Evolutionary conservation across 768 basidiomycete species (phyloP).

Genomic region (Fomitopsis serialis): DNA sequence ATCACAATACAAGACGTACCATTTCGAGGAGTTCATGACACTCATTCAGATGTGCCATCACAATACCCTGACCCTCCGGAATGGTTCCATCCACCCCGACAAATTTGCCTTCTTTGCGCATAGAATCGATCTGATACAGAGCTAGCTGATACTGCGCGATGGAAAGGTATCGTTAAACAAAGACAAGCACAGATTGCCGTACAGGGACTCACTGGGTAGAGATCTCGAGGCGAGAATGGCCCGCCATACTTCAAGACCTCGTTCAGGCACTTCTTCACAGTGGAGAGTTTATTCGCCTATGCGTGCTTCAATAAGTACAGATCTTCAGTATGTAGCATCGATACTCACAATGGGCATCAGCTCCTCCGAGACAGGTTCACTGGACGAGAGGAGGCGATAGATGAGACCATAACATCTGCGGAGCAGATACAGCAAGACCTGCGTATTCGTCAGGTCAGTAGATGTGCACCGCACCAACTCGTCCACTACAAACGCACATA

Average conservation of each 20-base stretch:
- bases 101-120: conserved; percentile 93
- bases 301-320: background rate
- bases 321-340: background rate
- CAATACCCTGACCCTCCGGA: conserved; percentile 94
- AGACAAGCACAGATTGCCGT: too few species aligned
- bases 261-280: conserved; percentile 94
- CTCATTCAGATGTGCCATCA: conserved; percentile 94
- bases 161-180: background rate
- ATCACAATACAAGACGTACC: conserved; percentile 38
- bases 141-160: conserved; percentile 79
- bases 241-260: conserved; percentile 95
- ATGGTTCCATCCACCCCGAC: conserved; percentile 81
- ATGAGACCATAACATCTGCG: conserved; percentile 95
- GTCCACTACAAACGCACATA: conserved; percentile 67
- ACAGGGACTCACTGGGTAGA: conserved; percentile 87
- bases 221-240: conserved; percentile 84
- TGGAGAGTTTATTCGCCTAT: conserved; percentile 93
- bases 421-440: conserved; percentile 92
- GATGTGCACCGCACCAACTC: background rate
- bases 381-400: conserved; percentile 87
- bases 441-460: too few species aligned
- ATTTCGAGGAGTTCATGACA: conserved; percentile 95
- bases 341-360: conserved; percentile 85
- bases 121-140: conserved; percentile 89
- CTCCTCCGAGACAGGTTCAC: conserved; percentile 97